Evolutionary conservation across 129 eudicot genomes (phyloP), one percentile per base, ranked within the genome.

Genomic region (Erigeron canadensis): DNA sequence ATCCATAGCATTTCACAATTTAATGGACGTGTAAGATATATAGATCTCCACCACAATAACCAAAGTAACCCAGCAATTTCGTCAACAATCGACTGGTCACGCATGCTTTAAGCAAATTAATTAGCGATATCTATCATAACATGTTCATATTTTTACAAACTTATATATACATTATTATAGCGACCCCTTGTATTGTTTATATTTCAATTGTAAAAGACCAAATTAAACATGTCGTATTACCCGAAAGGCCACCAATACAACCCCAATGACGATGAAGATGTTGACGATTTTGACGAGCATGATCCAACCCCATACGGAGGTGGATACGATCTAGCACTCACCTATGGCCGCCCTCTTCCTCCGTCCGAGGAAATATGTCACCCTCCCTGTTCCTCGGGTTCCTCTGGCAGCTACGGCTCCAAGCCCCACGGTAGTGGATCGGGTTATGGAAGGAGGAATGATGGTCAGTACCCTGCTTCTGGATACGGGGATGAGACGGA

Each of bases 251-350:
- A 84, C 82, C 79, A 39, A 8, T 10, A 15, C 69, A 65, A 57
- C 44, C 65, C 83, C 70, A 82, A 53, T 40, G 81, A 63, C 0
- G 84, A 66, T 50, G 90, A 83, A 81, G 90, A 77, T 28, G 87
- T 80, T 17, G 85, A 88, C 42, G 96, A 89, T 70, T 92, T 86
- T 69, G 83, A 83, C 68, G 95, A 87, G 80, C 86, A 68, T 57
- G 96, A 92, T 80, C 80, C 95, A 7, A 85, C 96, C 67, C 96
- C 98, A 4, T 93, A 93, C 70, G 83, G 82, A 17, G 96, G 98
- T 0, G 98, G 98, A n/a, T 89, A 87, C 80, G 91, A 89, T 61
- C 77, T 85, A 23, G 5, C 66, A 1, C 47, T 86, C 13, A 84
- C 90, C n/a, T 93, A 75, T 73, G 95, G 98, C 76, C 91, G 85